Base-by-base conservation (phyloP, 129 eudicot species). In the Lactuca sativa region DNA sequence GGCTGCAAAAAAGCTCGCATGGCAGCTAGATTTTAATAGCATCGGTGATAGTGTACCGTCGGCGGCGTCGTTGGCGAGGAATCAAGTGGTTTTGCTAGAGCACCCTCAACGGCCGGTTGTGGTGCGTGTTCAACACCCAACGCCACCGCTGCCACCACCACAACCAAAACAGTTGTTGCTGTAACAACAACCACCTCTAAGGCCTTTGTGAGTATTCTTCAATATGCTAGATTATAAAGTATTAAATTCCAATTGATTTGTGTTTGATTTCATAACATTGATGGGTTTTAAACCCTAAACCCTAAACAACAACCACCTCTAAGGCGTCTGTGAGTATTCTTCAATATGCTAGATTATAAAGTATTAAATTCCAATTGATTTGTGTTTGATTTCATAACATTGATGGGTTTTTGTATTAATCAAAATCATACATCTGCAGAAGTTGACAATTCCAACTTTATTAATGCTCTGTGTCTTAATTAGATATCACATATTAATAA, bases 21-120 rank as follows among this genome's bases (percentile, higher is more conserved):
- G 95, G 83, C 95, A 90, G 80, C 92, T 91, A 67, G 97, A 88
- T 88, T 88, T 91, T 31, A 85, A 84, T 52, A 77, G 47, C 41
- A 72, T 72, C 13, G 81, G 81, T 33, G 85, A 77, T 38, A 74
- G 66, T 38, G 41, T 69, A 15, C 48, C 57, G 64, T 56, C 17
- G 41, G 43, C 78, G 68, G 40, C 72, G 58, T 14, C 73, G 30
- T 7, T 66, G 66, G 56, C 56, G 2, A 63, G 14, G 31, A 51
- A 16, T 31, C 9, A 14, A 9, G 70, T 47, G 55, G 52, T 53
- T 18, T 56, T 71, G 57, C 78, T 81, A 70, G 88, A 82, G 64
- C 72, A 79, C n/a, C 56, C 71, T 56, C 88, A 82, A 65, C 72
- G 59, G 34, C 71, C 49, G 32, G 73, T 65, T 32, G 70, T 5